Percentiles rank a stretch among this genome's conserved stretches.
Evolutionary conservation across 805 yeast species (phyloP).

Genomic region (Myxozyma monticola): DNA sequence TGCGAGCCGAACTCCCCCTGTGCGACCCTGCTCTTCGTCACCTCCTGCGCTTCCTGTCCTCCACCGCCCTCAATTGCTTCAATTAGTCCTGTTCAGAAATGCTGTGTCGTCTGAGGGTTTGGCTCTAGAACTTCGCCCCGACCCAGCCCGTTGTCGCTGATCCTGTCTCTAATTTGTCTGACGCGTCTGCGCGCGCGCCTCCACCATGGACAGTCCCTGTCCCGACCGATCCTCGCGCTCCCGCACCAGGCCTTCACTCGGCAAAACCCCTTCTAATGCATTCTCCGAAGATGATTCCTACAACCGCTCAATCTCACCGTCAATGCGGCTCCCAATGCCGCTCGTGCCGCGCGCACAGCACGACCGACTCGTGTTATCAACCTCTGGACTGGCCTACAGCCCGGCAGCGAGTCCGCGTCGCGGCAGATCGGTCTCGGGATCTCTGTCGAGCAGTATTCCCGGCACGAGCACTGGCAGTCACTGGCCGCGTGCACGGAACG

Average conservation of each 20-base stretch:
- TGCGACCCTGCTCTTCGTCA: no score
- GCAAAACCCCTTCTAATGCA: background rate
- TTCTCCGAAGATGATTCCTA: background rate
- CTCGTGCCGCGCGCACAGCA: slow-evolving; percentile 6
- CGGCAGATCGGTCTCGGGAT: slow-evolving; percentile 15
- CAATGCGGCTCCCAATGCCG: slow-evolving; percentile 1
- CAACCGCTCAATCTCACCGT: slow-evolving; percentile 12
- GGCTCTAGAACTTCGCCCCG: no score
- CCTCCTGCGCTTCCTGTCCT: no score
- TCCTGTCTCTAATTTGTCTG: no score
- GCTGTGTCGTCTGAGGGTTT: no score
- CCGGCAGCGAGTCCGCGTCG: slow-evolving; percentile 18
- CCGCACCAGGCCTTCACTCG: no score
- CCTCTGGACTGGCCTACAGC: no score
- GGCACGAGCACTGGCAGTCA: slow-evolving; percentile 4
- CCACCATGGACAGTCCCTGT: background rate
- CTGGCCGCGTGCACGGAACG: slow-evolving; percentile 25
- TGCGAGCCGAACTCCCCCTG: no score
- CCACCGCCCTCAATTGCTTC: no score
- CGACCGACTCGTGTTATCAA: background rate
- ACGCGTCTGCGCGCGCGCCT: no score
- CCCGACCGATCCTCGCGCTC: background rate
- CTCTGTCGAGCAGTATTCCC: background rate
- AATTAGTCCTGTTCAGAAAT: no score
- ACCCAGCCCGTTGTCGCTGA: no score